Evolutionary conservation across 164 flowering plant genomes (phyloP), one percentile per base, ranked within the genome.

Genomic region (Stephania japonica): DNA sequence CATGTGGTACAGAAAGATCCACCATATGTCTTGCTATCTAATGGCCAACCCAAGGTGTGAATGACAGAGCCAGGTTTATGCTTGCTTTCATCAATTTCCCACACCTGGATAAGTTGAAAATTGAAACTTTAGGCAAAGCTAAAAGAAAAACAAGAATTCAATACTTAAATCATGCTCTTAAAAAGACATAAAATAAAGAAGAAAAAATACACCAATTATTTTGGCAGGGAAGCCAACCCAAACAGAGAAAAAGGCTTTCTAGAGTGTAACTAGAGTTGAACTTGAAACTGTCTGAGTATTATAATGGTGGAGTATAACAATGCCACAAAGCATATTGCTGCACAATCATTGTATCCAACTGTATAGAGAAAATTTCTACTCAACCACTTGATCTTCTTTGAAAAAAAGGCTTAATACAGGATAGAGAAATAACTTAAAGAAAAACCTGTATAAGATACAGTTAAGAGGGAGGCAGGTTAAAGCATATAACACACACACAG

Each of bases 1-100:
- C 97, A 96, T 90, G 84, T 96, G 99, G 83, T 96, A 96, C 62
- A 93, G 75, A 83, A 96, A 96, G 99, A 93, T 67, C 99, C 99
- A 1, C 99, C 99, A 67, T 96, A 96, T 65, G 99, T 96, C 84
- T 86, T 90, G 26, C 76, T 77, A 80, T 95, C 95, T 86, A 96
- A 80, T 56, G 99, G 99, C 98, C 98, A 96, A 71, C 99, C 99
- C 69, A 96, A 26, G 8, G 99, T 96, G 75, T 96, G 99, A 77
- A 96, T 75, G 76, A 96, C 97, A 75, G 80, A 72, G 66, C 99
- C 99, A 72, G 95, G 91, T 59, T 83, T 79, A 77, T 96, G 97
- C 78, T 87, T 91, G 72, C 72, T 70, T 80, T 84, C 90, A 73
- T 88, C 90, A 81, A 96, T 81, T 87, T 93, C 99, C 99, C 99